Conservation (phyloP, 2,329 filamentous ascomycete genomes). For the Phyllosticta capitalensis region DNA sequence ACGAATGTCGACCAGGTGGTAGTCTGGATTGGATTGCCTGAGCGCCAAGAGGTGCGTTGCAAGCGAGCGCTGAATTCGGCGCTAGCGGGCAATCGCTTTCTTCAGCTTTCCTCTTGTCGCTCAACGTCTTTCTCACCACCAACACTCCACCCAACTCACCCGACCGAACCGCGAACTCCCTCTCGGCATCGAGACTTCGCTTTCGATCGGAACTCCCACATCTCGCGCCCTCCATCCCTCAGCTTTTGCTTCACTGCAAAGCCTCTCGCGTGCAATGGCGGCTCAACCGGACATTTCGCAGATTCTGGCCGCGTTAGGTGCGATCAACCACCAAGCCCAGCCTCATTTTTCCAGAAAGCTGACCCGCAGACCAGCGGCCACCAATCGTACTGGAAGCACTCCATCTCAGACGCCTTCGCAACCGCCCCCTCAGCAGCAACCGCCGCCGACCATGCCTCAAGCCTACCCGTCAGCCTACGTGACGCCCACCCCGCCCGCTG, state of each 20-base stretch:
- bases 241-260: not conserved
- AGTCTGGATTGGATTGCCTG: not conserved
- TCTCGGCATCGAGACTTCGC: not conserved
- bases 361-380: conserved; percentile 27
- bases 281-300: conserved; percentile 28
- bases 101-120: not conserved
- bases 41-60: not conserved
- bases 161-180: not conserved
- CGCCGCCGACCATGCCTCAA: conserved; percentile 27
- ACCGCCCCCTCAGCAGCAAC: conserved; percentile 31
- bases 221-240: not conserved
- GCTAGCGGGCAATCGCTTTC: not conserved
- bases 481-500: conserved; percentile 31
- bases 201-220: not conserved
- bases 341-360: conserved; percentile 1
- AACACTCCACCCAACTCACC: not conserved
- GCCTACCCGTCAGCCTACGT: conserved; percentile 35
- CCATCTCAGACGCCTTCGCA: conserved; percentile 39
- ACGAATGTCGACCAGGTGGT: not conserved
- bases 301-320: conserved; percentile 31
- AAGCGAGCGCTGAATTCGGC: not conserved
- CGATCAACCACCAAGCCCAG: conserved; percentile 6
- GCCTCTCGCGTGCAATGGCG: conserved; percentile 17
- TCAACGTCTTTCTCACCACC: not conserved
- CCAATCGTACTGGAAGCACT: conserved; percentile 39